phyloP scores from a whole-genome alignment of 192 early-diverging fungal genomes.

The Podila clonocystis region DNA sequence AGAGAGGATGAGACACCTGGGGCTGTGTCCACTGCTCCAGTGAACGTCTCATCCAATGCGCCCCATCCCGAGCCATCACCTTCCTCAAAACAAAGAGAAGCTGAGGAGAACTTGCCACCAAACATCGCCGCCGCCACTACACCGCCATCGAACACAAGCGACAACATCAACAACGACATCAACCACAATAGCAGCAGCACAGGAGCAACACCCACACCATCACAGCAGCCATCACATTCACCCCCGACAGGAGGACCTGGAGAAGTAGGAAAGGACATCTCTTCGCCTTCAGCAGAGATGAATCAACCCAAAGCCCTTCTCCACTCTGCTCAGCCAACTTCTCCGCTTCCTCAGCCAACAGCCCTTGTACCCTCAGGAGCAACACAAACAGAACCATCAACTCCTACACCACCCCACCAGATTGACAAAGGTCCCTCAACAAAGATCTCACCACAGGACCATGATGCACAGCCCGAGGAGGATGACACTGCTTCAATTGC shows the following conservation, averaged over 20 bases:
- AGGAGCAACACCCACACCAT: background rate
- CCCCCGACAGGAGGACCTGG: background rate
- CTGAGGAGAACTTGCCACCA: background rate
- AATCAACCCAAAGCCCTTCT: background rate
- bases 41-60: background rate
- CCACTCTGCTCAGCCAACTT: background rate
- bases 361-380: too few species aligned
- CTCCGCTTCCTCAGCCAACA: too few species aligned
- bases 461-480: background rate
- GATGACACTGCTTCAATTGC: slow-evolving; percentile 2
- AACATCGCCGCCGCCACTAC: background rate
- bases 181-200: background rate
- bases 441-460: background rate
- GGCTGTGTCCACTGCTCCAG: slow-evolving; percentile 4
- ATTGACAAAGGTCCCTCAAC: background rate
- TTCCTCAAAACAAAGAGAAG: background rate
- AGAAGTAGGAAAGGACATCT: too few species aligned
- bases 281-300: background rate
- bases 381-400: too few species aligned
- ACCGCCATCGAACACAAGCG: background rate
- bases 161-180: background rate
- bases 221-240: background rate
- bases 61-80: background rate
- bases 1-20: background rate
- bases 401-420: background rate